Evolutionary conservation across 371 early-diverging fungal genomes (phyloP).

Genomic region (Mortierella polycephala): DNA sequence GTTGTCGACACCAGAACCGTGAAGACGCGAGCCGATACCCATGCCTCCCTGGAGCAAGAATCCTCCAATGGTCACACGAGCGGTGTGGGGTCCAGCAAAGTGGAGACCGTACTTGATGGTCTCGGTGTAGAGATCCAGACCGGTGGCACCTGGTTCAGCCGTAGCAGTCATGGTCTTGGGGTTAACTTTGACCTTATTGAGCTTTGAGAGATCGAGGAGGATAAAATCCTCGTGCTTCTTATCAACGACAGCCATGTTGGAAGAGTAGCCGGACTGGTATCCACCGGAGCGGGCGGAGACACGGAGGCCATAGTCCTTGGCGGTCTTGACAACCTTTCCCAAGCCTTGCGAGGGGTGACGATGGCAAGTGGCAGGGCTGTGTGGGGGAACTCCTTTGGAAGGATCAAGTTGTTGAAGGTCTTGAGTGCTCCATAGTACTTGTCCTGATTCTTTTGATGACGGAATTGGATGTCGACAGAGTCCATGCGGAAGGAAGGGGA

Average conservation of each 20-base stretch:
- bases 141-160: conserved; percentile 51
- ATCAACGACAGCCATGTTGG: conserved; percentile 53
- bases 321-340: conserved; percentile 25
- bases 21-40: conserved; percentile 60
- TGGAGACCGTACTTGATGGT: conserved; percentile 47
- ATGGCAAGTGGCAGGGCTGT: conserved; percentile 34
- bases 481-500: conserved; percentile 20
- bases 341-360: conserved; percentile 25
- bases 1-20: conserved; percentile 61
- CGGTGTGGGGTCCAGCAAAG: conserved; percentile 36
- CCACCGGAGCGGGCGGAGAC: conserved; percentile 53
- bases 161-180: conserved; percentile 33
- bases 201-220: conserved; percentile 38
- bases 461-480: conserved; percentile 31
- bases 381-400: conserved; percentile 35
- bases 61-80: conserved; percentile 60
- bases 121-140: conserved; percentile 33
- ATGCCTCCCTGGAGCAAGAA: conserved; percentile 60
- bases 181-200: conserved; percentile 33
- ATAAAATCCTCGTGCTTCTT: conserved; percentile 38
- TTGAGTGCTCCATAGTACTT: conserved; percentile 38
- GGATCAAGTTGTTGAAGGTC: conserved; percentile 47
- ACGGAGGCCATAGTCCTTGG: conserved; percentile 34
- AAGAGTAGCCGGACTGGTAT: conserved; percentile 47
- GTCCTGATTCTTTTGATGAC: conserved; percentile 26